Conservation (phyloP, 1,139 yeast species). For the Hyphopichia pseudoburtonii region DNA sequence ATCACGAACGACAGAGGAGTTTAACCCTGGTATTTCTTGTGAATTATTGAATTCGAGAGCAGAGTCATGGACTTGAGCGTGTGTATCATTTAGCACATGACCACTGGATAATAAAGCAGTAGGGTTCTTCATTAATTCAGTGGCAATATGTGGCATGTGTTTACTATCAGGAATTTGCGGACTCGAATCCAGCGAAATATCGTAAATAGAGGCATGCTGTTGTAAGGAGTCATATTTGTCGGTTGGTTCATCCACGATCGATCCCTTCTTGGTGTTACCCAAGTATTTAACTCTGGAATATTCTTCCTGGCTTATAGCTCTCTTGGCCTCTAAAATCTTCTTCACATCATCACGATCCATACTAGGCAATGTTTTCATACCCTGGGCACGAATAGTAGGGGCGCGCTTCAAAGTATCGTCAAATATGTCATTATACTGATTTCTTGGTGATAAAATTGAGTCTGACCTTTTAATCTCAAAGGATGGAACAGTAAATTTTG, state of each 20-base stretch:
- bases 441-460: slow-evolving; percentile 36
- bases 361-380: slow-evolving; percentile 48
- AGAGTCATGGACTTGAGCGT: slow-evolving; percentile 17
- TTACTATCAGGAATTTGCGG: slow-evolving; percentile 11
- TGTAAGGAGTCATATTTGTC: slow-evolving; percentile 32
- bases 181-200: slow-evolving; percentile 31
- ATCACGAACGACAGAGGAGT: neutral
- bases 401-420: slow-evolving; percentile 29
- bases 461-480: slow-evolving; percentile 42
- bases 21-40: slow-evolving; percentile 2
- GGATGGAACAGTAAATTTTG: slow-evolving; percentile 45
- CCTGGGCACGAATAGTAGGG: slow-evolving; percentile 41
- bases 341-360: slow-evolving; percentile 51
- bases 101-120: slow-evolving; percentile 34
- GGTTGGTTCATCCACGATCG: slow-evolving; percentile 31
- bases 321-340: slow-evolving; percentile 39
- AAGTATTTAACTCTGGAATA: slow-evolving; percentile 36
- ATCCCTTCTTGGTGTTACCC: slow-evolving; percentile 28
- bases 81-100: slow-evolving; percentile 29
- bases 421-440: slow-evolving; percentile 44
- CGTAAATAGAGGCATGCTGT: slow-evolving; percentile 44
- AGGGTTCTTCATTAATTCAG: slow-evolving; percentile 36
- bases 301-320: slow-evolving; percentile 44
- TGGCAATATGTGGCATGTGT: slow-evolving; percentile 30
- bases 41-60: slow-evolving; percentile 15